Evolutionary conservation across 495 filamentous ascomycete species (phyloP).

Genomic region (Aspergillus avenaceus): DNA sequence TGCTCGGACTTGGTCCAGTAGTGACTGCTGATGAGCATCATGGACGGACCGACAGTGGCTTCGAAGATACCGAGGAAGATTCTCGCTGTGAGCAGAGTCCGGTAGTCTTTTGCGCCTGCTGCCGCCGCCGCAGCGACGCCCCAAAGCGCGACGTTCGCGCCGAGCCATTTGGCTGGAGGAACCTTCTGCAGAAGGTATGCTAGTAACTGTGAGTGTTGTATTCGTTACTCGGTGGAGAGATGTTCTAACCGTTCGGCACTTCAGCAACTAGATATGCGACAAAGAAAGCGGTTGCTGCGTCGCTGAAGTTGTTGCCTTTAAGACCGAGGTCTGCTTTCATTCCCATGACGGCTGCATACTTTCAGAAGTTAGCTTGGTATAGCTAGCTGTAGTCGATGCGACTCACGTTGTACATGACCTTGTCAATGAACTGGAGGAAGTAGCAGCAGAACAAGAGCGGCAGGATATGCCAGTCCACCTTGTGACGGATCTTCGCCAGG

Average conservation of each 20-base stretch:
- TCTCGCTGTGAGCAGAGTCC: conserved; percentile 25
- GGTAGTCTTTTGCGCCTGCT: conserved; percentile 16
- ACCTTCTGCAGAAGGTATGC: conserved; percentile 36
- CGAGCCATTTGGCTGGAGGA: conserved; percentile 51
- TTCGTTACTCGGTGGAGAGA: no score
- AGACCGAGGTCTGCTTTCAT: conserved; percentile 45
- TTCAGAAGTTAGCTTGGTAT: conserved; percentile 22
- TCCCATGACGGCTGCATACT: conserved; percentile 59
- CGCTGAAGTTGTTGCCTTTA: conserved; percentile 50
- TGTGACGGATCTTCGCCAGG: no score
- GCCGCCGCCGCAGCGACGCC: conserved; percentile 27
- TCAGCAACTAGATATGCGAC: conserved; percentile 53
- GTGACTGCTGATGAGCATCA: conserved; percentile 44
- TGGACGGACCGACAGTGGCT: conserved; percentile 55
- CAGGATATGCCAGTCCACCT: conserved; percentile 52
- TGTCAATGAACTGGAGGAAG: conserved; percentile 64
- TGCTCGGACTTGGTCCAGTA: conserved; percentile 64
- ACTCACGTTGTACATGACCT: conserved; percentile 57
- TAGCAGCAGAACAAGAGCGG: conserved; percentile 60
- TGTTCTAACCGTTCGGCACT: conserved; percentile 46
- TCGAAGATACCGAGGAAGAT: conserved; percentile 66
- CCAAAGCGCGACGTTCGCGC: conserved; percentile 48
- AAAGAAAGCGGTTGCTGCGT: conserved; percentile 52
- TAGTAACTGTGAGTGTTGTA: conserved; percentile 2
- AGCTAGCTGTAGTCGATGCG: neutral